Base-by-base conservation (phyloP, 345 rosid species). In the Trapa incisa region DNA sequence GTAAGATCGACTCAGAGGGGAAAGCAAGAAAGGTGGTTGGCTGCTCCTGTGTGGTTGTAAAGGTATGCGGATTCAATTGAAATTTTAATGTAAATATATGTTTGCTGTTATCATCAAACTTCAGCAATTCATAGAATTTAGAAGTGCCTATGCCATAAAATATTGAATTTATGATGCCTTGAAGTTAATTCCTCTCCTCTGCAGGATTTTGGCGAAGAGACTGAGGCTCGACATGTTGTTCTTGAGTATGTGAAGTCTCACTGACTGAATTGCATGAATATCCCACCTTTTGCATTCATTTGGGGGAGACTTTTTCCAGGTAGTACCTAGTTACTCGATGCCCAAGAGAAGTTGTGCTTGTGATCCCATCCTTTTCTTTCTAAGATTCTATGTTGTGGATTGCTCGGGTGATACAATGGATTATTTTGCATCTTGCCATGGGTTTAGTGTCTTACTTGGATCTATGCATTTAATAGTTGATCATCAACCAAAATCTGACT, bases 11-110 rank as follows among this genome's bases (percentile, higher is more conserved):
- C 65, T 80, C 92, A 0, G 92, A 90, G 79, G 93, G 96, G 50
- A 88, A 88, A 65, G 93, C 97, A 33, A 82, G 91, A 76, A 91
- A 91, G 75, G 92, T 88, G 11, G 97, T 88, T 16, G 91, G 96
- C 16, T 91, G 96, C 82, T 89, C 95, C 12, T 92, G 96, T 16
- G 74, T 86, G 6, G 96, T 89, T 38, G 87, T 92, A 67, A 86
- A 87, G 98, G 97, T 89, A 73, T 47, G 33, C 37, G 8, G 15
- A 32, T 12, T 61, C 13, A 11, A 37, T 33, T 57, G 62, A 6
- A 29, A 12, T 57, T 3, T 57, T 57, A 29, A 17, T 32, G 37
- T 3, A 11, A 57, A 17, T 57, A 7, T 58, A 6, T 33, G 16
- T 58, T 58, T 57, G 32, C 29, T 22, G 29, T 22, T 22, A 22